A percentile compares a stretch with the other conserved stretches of the same genome.
Conservation (phyloP, 805 yeast genomes). For the Ogataea chonburiensis region DNA sequence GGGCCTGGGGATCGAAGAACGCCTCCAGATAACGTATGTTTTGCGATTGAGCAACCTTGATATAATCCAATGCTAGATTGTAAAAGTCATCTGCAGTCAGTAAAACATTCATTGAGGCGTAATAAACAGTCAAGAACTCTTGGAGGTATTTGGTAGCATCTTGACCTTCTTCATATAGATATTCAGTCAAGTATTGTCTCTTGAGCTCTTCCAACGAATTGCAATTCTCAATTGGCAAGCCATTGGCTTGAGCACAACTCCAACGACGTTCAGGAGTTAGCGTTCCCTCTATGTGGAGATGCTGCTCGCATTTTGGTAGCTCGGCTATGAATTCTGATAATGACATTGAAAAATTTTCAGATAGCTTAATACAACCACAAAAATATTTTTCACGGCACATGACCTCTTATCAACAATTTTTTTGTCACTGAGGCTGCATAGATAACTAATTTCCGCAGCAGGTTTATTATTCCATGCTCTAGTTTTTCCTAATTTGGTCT, state of each 20-base stretch:
- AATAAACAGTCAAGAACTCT: slow-evolving; percentile 46
- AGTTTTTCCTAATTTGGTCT: too few species aligned
- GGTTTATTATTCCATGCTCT: too few species aligned
- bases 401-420: neutral
- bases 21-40: slow-evolving; percentile 46
- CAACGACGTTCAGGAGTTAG: slow-evolving; percentile 41
- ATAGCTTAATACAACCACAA: neutral
- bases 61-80: slow-evolving; percentile 45
- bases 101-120: slow-evolving; percentile 47
- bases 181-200: slow-evolving; percentile 33
- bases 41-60: slow-evolving; percentile 38
- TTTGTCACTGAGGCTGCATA: too few species aligned
- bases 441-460: too few species aligned
- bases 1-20: slow-evolving; percentile 50
- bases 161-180: slow-evolving; percentile 34
- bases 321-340: slow-evolving; percentile 32
- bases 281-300: slow-evolving; percentile 45
- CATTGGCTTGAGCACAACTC: slow-evolving; percentile 34
- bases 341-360: neutral
- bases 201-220: slow-evolving; percentile 36
- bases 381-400: slow-evolving; percentile 1
- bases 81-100: slow-evolving; percentile 42
- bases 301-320: slow-evolving; percentile 49
- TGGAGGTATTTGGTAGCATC: slow-evolving; percentile 41
- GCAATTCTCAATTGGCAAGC: slow-evolving; percentile 30